Evolutionary conservation across 208 protist genomes (phyloP), one percentile per base, ranked within the genome.

Genomic region (Porcisia hertigi): DNA sequence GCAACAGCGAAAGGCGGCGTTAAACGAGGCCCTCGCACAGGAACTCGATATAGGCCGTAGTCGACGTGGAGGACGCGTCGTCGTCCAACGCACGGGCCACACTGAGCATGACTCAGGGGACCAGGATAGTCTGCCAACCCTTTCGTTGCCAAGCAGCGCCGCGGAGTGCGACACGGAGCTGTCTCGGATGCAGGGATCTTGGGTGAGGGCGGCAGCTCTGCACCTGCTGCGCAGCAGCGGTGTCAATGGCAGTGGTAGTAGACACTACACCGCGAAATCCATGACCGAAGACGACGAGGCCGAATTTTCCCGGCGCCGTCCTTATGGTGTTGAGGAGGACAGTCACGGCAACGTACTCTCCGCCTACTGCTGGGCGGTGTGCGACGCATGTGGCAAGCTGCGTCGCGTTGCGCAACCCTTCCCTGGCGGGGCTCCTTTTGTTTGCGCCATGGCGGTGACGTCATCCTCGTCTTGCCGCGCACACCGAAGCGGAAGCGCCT

Each of bases 361-460:
- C 8, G 84, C 85, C 39, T 94, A 92, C 70, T 96, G 92, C 77
- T 96, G 90, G 90, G 83, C 88, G 18, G 82, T 85, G 43, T 96
- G 92, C 71, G 92, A 94, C 52, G 58, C 65, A 20, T 96, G 92
- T 62, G 92, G 92, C 34, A 96, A 96, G 75, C 71, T 96, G 69
- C 80, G 92, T n/a, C 88, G 88, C 54, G 79, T 93, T 23, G 87
- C 91, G n/a, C 92, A 96, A 74, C 92, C 92, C 6, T 96, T 94
- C 62, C 92, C 92, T 3, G 92, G 92, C 66, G 92, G 90, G 0
- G 82, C 87, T 8, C 92, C 92, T 43, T 96, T 96, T 80, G 85
- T 96, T 41, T 96, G 92, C 71, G 82, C 84, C 18, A 82, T 96
- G 59, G 79, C 85, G 6, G 78, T 82, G 54, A 82, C 78, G 23